Base-by-base conservation (phyloP, 345 rosid genomes). In the Laguncularia racemosa region DNA sequence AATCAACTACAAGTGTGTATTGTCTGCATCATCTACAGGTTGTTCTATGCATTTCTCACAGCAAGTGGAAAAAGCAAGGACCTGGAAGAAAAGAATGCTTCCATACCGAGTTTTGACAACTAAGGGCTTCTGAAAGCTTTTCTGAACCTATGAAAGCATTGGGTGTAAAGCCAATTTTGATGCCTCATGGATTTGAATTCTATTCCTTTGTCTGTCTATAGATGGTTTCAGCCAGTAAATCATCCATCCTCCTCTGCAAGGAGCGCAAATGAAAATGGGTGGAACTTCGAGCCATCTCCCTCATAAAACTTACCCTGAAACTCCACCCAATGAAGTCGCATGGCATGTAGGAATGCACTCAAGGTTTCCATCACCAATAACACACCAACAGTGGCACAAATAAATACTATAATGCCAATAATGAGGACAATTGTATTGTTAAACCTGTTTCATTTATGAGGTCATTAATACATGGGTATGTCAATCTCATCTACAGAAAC, bases 241-340 rank as follows among this genome's bases (percentile, higher is more conserved):
- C 69, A 71, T 28, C 65, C 74, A 40, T 71, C 76, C 11, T 80
- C 91, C 26, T 73, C 81, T 3, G 66, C 62, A 0, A 72, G 63
- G 12, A 40, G 46, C 1, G 78, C 58, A 48, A 82, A 82, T 33
- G 88, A 82, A 60, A 78, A 85, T 5, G 92, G 86, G 21, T 40
- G 46, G 72, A 85, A 82, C 62, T 74, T 82, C 44, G 73, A 78
- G 21, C 88, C 88, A 53, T 80, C 82, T 57, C 88, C 88, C 61
- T 78, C 82, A 8, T 80, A 82, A 71, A 80, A 85, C 68, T 82
- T 85, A 69, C 56, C 76, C 51, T 80, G 88, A 71, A 82, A 85
- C 64, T 85, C 84, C 20, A 85, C 82, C 84, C 86, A 78, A 66
- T 82, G 92, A 66, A 85, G 92, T 26, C 83, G 72, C 60, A 85